Base-by-base conservation (phyloP, 495 filamentous ascomycete genomes). In the Aspergillus heteromorphus region DNA sequence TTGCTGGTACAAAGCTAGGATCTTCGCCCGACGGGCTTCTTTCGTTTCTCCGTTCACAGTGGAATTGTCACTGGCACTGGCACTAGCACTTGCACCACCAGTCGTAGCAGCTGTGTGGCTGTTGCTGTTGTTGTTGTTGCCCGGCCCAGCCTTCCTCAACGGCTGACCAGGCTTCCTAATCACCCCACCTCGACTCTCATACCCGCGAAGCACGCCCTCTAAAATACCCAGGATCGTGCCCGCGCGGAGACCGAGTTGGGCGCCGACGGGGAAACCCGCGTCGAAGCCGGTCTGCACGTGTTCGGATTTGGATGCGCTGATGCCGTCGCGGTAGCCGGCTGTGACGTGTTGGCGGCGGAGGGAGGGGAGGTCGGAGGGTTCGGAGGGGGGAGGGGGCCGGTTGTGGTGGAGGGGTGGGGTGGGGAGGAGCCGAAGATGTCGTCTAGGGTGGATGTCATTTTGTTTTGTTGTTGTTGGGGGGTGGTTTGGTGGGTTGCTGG, bases 291-390 rank as follows among this genome's bases (percentile, higher is more conserved):
- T 67, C 64, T 97, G 92, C 11, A 95, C 79, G 56, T 79, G 80
- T 45, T 75, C 59, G 13, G 75, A 71, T 67, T 96, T 97, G 17
- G 85, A 86, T 3, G 65, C 61, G 3, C 87, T 75, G 56, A 97
- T 83, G 53, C 93, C 92, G 56, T 92, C 89, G 54, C 92, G 85
- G 71, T 97, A 97, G 47, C 93, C 92, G n/a, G 87, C 83, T 7
- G 85, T 96, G 30, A 81, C 78, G 68, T 97, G 92, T 55, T 83
- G 83, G 40, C 79, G 73, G 55, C 83, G 83, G 13, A 95, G 80
- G 48, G 85, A 81, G n/a, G 87, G 86, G 47, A 91, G 78, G 59
- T 93, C 89, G 40, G 85, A 87, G 17, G 73, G 77, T 52, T 85
- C 79, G 49, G 54, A 18, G 13, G 56, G 25, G 5, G 53, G 1